These are phyloP conservation scores for Scedosporium minutisporum DNA, from an alignment of 2,329 filamentous ascomycete genomes.

Conservation along the genomic window DNA sequence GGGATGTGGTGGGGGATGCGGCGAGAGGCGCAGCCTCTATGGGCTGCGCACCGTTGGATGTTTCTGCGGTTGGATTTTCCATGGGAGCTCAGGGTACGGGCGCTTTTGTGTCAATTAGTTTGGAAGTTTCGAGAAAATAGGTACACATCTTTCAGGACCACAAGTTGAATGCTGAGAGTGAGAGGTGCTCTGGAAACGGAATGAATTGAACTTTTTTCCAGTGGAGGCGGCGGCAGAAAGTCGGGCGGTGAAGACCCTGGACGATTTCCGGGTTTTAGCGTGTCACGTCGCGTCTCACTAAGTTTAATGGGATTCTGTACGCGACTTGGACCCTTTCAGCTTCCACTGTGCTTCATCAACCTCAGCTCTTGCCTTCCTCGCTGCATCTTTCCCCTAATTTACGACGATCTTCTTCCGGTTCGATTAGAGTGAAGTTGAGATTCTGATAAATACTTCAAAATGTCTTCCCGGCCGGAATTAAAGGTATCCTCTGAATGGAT, in stretches of 20 bases:
- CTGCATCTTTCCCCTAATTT: not conserved
- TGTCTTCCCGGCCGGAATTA: constrained; percentile 64
- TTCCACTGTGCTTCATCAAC: not conserved
- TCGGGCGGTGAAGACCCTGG: not conserved
- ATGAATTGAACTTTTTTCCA: not conserved
- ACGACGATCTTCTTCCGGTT: not conserved
- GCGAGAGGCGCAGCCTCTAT: not conserved
- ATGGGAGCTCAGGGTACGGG: constrained; percentile 1
- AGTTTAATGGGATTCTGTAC: constrained; percentile 4
- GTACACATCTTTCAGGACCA: not conserved
- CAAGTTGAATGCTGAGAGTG: not conserved
- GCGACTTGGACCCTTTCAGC: not conserved
- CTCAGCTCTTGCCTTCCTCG: not conserved
- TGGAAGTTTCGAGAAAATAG: not conserved
- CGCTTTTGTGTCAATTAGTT: not conserved
- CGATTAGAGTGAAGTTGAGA: not conserved
- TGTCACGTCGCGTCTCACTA: constrained; percentile 5
- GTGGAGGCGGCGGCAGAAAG: not conserved
- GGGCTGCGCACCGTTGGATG: not conserved
- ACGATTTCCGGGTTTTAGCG: not conserved
- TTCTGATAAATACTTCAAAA: constrained; percentile 24
- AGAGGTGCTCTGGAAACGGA: not conserved
- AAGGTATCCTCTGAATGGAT: constrained; percentile 39
- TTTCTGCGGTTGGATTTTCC: not conserved
- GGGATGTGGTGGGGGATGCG: not conserved